Evolutionary conservation across 2,329 filamentous ascomycete species (phyloP).

Genomic region (Fusarium verrucosum): DNA sequence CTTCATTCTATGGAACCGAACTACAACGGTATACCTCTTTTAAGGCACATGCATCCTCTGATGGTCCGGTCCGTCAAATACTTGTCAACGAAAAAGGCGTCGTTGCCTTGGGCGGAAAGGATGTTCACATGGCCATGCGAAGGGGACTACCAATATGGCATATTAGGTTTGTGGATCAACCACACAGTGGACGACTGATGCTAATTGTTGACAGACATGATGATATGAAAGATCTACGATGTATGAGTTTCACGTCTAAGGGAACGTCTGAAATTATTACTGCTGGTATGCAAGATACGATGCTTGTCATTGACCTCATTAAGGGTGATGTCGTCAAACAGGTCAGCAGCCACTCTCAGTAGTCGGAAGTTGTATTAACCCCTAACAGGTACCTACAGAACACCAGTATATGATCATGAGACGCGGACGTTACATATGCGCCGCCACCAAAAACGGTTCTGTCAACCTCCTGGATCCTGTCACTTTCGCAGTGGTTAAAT

Average conservation of each 20-base stretch:
- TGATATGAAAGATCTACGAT: slow-evolving; percentile 86
- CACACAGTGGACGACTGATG: not conserved
- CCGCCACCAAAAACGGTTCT: slow-evolving; percentile 81
- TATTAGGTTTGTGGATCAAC: slow-evolving; percentile 66
- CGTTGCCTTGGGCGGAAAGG: slow-evolving; percentile 81
- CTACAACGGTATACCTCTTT: slow-evolving; percentile 92
- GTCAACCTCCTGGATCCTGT: slow-evolving; percentile 87
- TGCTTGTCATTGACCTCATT: slow-evolving; percentile 78
- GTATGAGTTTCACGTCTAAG: slow-evolving; percentile 95
- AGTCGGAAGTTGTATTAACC: slow-evolving; percentile 44
- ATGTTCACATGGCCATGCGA: slow-evolving; percentile 88
- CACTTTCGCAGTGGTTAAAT: slow-evolving; percentile 80
- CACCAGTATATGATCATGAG: slow-evolving; percentile 92
- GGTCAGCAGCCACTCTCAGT: slow-evolving; percentile 47
- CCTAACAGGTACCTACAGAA: slow-evolving; percentile 69
- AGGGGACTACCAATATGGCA: slow-evolving; percentile 90
- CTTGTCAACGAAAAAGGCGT: slow-evolving; percentile 92
- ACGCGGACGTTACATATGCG: slow-evolving; percentile 88
- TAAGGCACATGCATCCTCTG: slow-evolving; percentile 75
- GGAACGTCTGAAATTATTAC: slow-evolving; percentile 84
- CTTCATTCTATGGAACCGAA: slow-evolving; percentile 86
- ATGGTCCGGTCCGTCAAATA: slow-evolving; percentile 86
- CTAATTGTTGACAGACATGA: slow-evolving; percentile 61
- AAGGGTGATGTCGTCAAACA: slow-evolving; percentile 78
- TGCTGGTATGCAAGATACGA: slow-evolving; percentile 84